Evolutionary conservation across 495 filamentous ascomycete genomes (phyloP).

Genomic region (Penicillium lividum): DNA sequence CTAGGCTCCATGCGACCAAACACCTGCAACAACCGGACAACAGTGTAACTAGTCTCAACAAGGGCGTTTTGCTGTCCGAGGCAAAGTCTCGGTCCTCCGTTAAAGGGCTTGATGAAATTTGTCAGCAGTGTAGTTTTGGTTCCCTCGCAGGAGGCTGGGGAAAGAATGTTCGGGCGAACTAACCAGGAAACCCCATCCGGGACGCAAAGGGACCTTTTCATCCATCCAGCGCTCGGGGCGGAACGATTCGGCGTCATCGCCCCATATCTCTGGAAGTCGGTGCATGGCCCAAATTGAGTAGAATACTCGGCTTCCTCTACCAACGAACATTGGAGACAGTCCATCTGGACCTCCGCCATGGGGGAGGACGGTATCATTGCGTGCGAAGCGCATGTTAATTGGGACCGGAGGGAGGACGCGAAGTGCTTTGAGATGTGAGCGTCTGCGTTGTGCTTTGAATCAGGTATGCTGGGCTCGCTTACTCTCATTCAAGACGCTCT

Average conservation of each 20-base stretch:
- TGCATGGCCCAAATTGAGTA: constrained; percentile 55
- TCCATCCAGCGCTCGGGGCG: constrained; percentile 58
- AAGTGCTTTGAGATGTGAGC: constrained; percentile 34
- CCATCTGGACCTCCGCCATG: constrained; percentile 46
- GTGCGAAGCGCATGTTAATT: constrained; percentile 46
- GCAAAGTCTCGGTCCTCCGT: constrained; percentile 3
- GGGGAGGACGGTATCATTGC: constrained; percentile 47
- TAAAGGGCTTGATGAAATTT: background rate
- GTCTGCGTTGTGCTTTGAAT: background rate
- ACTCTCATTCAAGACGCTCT: constrained; percentile 50
- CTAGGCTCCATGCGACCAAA: background rate
- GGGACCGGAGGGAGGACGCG: constrained; percentile 56
- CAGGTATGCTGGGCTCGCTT: constrained; percentile 21
- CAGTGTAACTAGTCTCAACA: background rate
- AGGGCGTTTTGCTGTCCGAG: background rate
- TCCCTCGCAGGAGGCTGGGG: background rate
- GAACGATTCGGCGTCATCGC: constrained; percentile 51
- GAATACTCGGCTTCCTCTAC: constrained; percentile 41
- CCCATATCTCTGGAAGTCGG: constrained; percentile 50
- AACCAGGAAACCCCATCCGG: constrained; percentile 1
- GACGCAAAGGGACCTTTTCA: constrained; percentile 29
- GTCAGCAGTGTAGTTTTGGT: background rate
- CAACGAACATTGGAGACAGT: constrained; percentile 37
- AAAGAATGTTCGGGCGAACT: background rate
- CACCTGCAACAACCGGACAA: background rate